Percentiles rank a stretch among this genome's conserved stretches.
These are phyloP conservation scores for Microstegium vimineum DNA, from an alignment of 176 grass and related monocot species.

Conservation along the genomic window DNA sequence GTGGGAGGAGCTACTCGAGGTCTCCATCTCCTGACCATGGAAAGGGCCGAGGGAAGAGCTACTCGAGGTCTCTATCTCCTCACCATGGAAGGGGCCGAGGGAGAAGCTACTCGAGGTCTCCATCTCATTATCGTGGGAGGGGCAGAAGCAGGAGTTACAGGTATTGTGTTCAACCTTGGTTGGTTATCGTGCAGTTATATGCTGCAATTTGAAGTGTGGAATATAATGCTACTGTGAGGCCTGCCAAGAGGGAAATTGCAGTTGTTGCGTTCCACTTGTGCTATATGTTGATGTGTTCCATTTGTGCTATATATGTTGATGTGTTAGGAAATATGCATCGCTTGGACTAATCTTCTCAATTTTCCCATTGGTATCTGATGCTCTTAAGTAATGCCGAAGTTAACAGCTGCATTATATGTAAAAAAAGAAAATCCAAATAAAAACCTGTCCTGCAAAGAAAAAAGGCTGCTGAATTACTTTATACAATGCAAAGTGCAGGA, in stretches of 20 bases:
- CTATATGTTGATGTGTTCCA: background rate
- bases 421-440: background rate
- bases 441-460: background rate
- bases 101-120: constrained; percentile 58
- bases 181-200: background rate
- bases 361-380: background rate
- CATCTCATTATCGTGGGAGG: constrained; percentile 56
- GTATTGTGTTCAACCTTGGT: constrained; percentile 9
- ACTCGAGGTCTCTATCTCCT: constrained; percentile 60
- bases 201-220: background rate
- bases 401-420: background rate
- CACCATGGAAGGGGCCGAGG: constrained; percentile 14
- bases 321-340: background rate
- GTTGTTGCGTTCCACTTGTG: background rate
- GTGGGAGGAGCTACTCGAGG: constrained; percentile 46
- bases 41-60: constrained; percentile 37
- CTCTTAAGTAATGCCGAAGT: background rate
- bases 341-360: background rate
- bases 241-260: background rate
- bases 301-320: background rate
- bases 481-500: background rate
- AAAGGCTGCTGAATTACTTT: background rate
- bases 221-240: background rate
- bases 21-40: constrained; percentile 51
- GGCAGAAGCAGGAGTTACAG: constrained; percentile 48